phyloP scores from a whole-genome alignment of 192 early-diverging fungal genomes.

The Irineochytrium annulatum region DNA sequence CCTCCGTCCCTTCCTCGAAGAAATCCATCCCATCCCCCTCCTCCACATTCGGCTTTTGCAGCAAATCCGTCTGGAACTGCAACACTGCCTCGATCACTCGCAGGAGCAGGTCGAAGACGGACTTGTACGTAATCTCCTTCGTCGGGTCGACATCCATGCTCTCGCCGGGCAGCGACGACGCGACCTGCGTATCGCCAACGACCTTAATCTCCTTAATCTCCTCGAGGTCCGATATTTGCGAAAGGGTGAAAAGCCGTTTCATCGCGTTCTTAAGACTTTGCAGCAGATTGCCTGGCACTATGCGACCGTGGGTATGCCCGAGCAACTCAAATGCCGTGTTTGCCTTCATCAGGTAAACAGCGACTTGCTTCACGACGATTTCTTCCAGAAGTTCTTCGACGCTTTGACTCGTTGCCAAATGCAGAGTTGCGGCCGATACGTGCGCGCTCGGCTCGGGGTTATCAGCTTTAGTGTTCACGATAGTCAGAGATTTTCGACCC shows the following conservation, averaged over 20 bases:
- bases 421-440: conserved; percentile 14
- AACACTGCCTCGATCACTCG: neutral
- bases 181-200: neutral
- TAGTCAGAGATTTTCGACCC: neutral
- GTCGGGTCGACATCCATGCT: too few relatives aligned
- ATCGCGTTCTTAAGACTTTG: conserved; percentile 19
- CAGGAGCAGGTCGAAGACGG: neutral
- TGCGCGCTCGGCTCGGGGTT: neutral
- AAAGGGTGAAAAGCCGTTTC: conserved; percentile 10
- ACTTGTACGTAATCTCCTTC: neutral
- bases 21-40: neutral
- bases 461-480: neutral
- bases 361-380: conserved; percentile 6
- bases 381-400: conserved; percentile 31
- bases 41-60: neutral
- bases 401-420: conserved; percentile 11
- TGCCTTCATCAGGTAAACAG: neutral
- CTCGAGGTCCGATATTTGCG: conserved; percentile 12
- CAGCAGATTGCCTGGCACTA: neutral
- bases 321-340: conserved; percentile 6
- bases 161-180: neutral
- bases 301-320: neutral
- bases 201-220: neutral
- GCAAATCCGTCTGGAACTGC: neutral
- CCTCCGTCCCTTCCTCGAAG: too few relatives aligned